Percentiles rank a stretch among this genome's conserved stretches.
phyloP scores from a whole-genome alignment of 352 stramenopile species.

The Pythium monospermum region DNA sequence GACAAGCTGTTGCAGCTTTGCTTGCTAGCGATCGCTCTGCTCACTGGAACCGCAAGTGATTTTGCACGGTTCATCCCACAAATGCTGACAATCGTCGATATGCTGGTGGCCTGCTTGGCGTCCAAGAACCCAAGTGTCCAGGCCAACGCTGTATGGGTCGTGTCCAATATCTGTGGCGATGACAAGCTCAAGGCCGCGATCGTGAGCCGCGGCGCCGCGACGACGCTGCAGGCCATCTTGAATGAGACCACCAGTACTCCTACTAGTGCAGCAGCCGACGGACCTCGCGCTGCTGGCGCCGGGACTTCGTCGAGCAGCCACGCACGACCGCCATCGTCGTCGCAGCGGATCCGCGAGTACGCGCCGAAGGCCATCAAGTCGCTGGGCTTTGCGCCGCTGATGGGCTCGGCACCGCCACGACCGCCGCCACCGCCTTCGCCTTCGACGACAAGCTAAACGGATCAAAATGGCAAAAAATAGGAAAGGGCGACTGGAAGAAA shows the following conservation, averaged over 20 bases:
- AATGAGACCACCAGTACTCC: slow-evolving; percentile 32
- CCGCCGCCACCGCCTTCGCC: not conserved
- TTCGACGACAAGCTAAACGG: too few relatives aligned
- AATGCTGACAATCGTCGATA: slow-evolving; percentile 31
- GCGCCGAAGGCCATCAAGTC: slow-evolving; percentile 70
- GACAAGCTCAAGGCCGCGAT: slow-evolving; percentile 50
- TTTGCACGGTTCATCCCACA: slow-evolving; percentile 28
- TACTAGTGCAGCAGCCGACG: slow-evolving; percentile 3
- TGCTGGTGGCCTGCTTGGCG: slow-evolving; percentile 38
- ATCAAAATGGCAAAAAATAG: too few relatives aligned
- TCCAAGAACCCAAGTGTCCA: slow-evolving; percentile 54
- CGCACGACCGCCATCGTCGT: slow-evolving; percentile 45
- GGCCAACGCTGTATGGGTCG: slow-evolving; percentile 69
- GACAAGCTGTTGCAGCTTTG: slow-evolving; percentile 61
- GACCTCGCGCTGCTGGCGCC: not conserved
- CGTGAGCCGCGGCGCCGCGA: slow-evolving; percentile 42
- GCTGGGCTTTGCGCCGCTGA: slow-evolving; percentile 50
- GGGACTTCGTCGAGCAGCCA: not conserved
- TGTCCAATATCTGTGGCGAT: slow-evolving; percentile 71
- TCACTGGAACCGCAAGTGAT: slow-evolving; percentile 34
- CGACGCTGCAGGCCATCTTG: slow-evolving; percentile 55
- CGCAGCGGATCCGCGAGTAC: slow-evolving; percentile 70
- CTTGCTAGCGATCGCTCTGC: slow-evolving; percentile 54
- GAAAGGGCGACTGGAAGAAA: too few relatives aligned
- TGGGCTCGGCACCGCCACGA: slow-evolving; percentile 1